phyloP scores from a whole-genome alignment of 305 asterid species.

The Fraxinus dipetala region DNA sequence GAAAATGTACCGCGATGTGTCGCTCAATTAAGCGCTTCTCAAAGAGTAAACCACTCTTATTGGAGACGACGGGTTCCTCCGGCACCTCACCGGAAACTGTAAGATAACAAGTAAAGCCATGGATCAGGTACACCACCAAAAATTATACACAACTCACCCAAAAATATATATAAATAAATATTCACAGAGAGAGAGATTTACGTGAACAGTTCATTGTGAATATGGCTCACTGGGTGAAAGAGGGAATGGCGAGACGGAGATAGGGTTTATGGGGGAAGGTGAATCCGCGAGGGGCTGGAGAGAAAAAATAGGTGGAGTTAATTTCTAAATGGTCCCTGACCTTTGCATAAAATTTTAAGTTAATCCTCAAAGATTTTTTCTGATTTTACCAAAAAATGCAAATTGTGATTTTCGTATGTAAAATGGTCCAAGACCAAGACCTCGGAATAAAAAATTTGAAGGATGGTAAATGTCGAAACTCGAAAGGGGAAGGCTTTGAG shows the following conservation, averaged over 20 bases:
- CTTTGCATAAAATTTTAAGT: not conserved
- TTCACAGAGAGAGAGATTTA: slow-evolving; percentile 30
- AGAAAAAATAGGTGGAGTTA: not conserved
- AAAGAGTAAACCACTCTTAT: slow-evolving; percentile 69
- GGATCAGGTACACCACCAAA: slow-evolving; percentile 25
- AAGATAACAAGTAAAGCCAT: slow-evolving; percentile 12
- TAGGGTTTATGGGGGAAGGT: not conserved
- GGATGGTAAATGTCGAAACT: not conserved
- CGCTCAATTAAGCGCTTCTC: slow-evolving; percentile 92
- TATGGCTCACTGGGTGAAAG: slow-evolving; percentile 1
- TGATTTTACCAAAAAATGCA: not conserved
- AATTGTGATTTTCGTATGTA: not conserved
- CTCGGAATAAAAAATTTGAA: not conserved
- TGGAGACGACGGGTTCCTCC: slow-evolving; percentile 90
- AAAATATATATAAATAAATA: not conserved
- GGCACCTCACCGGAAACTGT: slow-evolving; percentile 99
- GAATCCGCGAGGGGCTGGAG: not conserved
- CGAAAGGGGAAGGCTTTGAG: not conserved
- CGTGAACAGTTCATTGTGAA: slow-evolving; percentile 70
- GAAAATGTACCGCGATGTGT: slow-evolving; percentile 63
- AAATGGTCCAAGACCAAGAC: not conserved
- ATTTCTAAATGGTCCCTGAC: not conserved
- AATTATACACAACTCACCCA: not conserved
- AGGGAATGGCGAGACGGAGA: not conserved
- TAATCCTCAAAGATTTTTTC: not conserved